Evolutionary conservation across 2,329 filamentous ascomycete genomes (phyloP), one percentile per base, ranked within the genome.

Genomic region (Exophiala sideris): DNA sequence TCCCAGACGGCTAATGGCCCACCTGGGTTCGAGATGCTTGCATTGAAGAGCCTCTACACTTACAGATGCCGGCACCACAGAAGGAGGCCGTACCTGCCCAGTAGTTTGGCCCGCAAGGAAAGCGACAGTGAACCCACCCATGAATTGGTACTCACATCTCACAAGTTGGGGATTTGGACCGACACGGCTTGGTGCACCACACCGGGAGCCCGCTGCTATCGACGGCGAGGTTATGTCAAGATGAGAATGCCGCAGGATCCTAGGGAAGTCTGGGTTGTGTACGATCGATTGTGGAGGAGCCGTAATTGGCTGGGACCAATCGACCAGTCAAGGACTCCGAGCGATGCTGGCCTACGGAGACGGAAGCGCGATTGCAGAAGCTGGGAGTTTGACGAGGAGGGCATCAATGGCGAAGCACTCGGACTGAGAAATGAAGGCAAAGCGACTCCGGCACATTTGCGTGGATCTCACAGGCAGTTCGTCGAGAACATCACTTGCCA

Each of bases 11-110:
- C 47, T 21, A 18, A 14, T 16, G 48, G 55, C 20, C 48, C 54
- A 12, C 40, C 71, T 71, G 56, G 70, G 66, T 74, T 65, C 73
- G 69, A 66, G 65, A 71, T 69, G 45, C 75, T 82, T 38, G 79
- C 79, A 5, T 72, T 84, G 52, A 81, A 79, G 67, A 82, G 79
- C 65, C 71, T 84, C 7, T 84, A 84, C 63, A 79, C 80, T 1
- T 84, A 83, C 65, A 77, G 81, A 53, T 83, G 81, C 61, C 78
- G 81, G n/a, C 81, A 84, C 64, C 81, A 84, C 63, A 75, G 81
- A 60, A 75, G 81, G 57, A 72, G 81, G 42, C 81, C 81, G 8
- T 84, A 84, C 64, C 73, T 84, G 3, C 77, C 80, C 3, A 75
- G 76, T 12, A 82, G 79, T 6, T 70, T 83, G 36, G 66, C 74